Percentiles rank a stretch among this genome's conserved stretches.
Evolutionary conservation across 768 basidiomycete genomes (phyloP).

Genomic region (Boletus huronensis): DNA sequence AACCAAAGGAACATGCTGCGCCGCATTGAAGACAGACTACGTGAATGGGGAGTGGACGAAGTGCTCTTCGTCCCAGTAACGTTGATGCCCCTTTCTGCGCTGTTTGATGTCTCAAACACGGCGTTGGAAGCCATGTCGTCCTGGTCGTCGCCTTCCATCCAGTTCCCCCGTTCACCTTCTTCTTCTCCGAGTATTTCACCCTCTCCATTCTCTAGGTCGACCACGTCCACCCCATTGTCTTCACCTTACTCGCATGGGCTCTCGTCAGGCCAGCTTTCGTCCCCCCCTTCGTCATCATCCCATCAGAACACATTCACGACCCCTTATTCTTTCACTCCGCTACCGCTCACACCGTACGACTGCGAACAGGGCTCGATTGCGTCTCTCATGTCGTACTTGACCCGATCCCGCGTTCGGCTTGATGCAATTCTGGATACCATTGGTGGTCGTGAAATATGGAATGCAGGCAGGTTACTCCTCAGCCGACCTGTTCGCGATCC

Average conservation of each 20-base stretch:
- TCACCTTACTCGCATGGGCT: constrained; percentile 26
- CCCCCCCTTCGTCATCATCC: constrained; percentile 23
- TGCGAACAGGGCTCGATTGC: constrained; percentile 23
- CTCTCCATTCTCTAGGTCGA: constrained; percentile 32
- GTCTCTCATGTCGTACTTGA: constrained; percentile 27
- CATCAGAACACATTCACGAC: constrained; percentile 23
- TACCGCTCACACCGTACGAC: constrained; percentile 31
- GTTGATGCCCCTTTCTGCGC: constrained; percentile 20
- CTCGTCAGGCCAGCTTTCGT: constrained; percentile 27
- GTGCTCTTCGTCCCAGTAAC: constrained; percentile 55
- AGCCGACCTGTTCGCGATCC: constrained; percentile 29
- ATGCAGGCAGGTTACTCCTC: constrained; percentile 64
- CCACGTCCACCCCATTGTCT: constrained; percentile 30
- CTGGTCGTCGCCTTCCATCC: constrained; percentile 27
- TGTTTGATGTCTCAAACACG: constrained; percentile 21
- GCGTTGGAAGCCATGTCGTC: constrained; percentile 17
- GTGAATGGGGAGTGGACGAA: constrained; percentile 73
- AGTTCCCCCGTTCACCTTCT: constrained; percentile 23
- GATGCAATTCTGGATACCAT: constrained; percentile 83
- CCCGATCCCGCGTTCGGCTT: constrained; percentile 40
- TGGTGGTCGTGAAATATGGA: constrained; percentile 78
- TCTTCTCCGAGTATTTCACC: constrained; percentile 33
- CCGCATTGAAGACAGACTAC: constrained; percentile 50
- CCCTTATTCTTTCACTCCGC: constrained; percentile 29
- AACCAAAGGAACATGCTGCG: constrained; percentile 41